Conservation (phyloP, 106 monocot genomes). For the Platanthera guangdongensis region DNA sequence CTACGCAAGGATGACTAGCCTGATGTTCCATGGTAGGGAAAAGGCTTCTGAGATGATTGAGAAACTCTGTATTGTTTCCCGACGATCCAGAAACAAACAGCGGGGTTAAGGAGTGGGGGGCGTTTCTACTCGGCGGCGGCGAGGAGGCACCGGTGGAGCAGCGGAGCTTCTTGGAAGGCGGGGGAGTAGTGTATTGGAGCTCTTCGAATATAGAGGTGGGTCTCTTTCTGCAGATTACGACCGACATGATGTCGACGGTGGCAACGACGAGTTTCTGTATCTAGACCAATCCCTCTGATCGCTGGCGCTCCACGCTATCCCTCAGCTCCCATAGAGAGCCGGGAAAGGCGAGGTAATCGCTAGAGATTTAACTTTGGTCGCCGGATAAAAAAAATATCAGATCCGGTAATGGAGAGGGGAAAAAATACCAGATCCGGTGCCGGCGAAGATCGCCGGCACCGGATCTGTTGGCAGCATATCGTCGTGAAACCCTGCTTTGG, state of each 20-base stretch:
- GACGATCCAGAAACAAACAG: neutral
- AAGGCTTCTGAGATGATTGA: slow-evolving; percentile 7
- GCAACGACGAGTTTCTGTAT: neutral
- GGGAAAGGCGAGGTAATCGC: neutral
- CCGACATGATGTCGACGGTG: slow-evolving; percentile 1
- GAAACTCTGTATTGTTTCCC: neutral
- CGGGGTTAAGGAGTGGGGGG: neutral
- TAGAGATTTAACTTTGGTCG: neutral
- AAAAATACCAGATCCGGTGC: too few relatives aligned
- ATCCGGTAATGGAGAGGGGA: too few relatives aligned
- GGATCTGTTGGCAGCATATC: too few relatives aligned
- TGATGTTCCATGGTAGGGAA: slow-evolving; percentile 5
- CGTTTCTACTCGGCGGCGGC: neutral
- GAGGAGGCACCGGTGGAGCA: slow-evolving; percentile 2
- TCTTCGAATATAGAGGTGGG: slow-evolving; percentile 6
- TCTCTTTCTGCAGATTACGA: slow-evolving; percentile 9
- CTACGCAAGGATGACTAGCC: too few relatives aligned
- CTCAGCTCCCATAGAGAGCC: neutral
- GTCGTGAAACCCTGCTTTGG: too few relatives aligned
- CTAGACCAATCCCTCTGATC: neutral
- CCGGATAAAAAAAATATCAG: too few relatives aligned
- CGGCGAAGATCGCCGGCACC: too few relatives aligned
- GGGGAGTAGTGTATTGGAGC: neutral
- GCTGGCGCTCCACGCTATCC: neutral
- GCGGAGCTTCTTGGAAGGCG: slow-evolving; percentile 3